A percentile compares a stretch with the other conserved stretches of the same genome.
These are phyloP conservation scores for Paraconiothyrium sp. DNA, from an alignment of 2,329 filamentous ascomycete genomes.

Conservation along the genomic window DNA sequence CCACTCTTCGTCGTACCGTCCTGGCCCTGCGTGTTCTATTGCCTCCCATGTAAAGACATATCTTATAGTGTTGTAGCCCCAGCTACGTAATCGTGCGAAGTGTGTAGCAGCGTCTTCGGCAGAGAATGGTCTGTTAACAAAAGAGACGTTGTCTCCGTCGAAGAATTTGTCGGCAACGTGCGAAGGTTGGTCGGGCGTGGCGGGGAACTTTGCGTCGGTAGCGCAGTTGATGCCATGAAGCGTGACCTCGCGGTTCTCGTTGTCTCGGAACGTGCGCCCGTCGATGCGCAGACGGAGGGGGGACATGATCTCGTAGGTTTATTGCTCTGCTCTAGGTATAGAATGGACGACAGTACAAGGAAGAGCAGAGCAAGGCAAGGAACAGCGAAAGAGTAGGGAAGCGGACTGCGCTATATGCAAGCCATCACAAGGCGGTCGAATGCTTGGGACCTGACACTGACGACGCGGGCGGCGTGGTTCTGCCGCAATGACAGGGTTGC, in stretches of 20 bases:
- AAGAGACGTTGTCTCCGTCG: constrained; percentile 89
- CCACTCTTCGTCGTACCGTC: constrained; percentile 92
- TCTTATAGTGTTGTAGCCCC: constrained; percentile 94
- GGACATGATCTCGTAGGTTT: constrained; percentile 64
- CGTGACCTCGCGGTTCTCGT: constrained; percentile 82
- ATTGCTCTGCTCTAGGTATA: constrained; percentile 1
- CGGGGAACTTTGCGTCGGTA: constrained; percentile 89
- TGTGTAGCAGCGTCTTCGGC: constrained; percentile 84
- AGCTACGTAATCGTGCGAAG: constrained; percentile 84
- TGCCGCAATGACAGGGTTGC: constrained; percentile 5
- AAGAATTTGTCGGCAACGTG: constrained; percentile 84
- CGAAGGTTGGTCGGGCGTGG: constrained; percentile 81
- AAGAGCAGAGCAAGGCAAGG: neutral
- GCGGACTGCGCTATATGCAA: constrained; percentile 4
- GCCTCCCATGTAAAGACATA: constrained; percentile 99
- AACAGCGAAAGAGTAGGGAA: constrained; percentile 15
- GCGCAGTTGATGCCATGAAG: constrained; percentile 95
- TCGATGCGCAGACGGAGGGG: constrained; percentile 83
- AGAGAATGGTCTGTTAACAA: constrained; percentile 85
- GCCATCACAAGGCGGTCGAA: constrained; percentile 8
- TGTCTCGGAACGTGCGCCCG: constrained; percentile 83
- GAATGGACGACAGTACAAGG: constrained; percentile 11
- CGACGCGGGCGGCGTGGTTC: constrained; percentile 4
- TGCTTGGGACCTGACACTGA: constrained; percentile 1
- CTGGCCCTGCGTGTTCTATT: constrained; percentile 91